phyloP scores from a whole-genome alignment of 108 stramenopile species.

The Nitzschia palea region DNA sequence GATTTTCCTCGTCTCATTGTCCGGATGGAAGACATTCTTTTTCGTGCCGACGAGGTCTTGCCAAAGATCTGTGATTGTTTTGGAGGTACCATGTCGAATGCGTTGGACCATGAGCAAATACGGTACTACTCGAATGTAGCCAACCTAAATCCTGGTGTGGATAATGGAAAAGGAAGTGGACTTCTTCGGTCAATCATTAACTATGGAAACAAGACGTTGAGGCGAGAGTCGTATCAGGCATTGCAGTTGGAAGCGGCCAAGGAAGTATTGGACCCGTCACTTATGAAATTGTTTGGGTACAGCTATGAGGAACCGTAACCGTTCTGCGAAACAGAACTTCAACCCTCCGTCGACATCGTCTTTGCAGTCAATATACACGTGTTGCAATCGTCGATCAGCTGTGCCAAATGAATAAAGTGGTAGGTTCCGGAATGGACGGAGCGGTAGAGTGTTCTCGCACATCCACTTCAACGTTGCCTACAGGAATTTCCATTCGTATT shows the following conservation, averaged over 20 bases:
- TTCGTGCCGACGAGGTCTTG: slow-evolving; percentile 51
- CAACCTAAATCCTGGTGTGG: slow-evolving; percentile 21
- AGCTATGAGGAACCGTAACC: slow-evolving; percentile 16
- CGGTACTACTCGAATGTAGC: slow-evolving; percentile 39
- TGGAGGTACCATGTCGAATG: slow-evolving; percentile 29
- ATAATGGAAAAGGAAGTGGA: slow-evolving; percentile 1
- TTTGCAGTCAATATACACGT: too few relatives aligned
- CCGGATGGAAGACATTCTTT: slow-evolving; percentile 68
- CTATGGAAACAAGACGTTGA: slow-evolving; percentile 21
- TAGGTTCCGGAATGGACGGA: too few relatives aligned
- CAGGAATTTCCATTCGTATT: too few relatives aligned
- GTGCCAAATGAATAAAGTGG: too few relatives aligned
- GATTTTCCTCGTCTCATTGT: slow-evolving; percentile 52
- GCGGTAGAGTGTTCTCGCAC: too few relatives aligned
- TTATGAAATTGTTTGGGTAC: slow-evolving; percentile 49
- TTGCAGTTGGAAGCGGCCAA: slow-evolving; percentile 34
- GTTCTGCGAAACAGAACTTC: too few relatives aligned
- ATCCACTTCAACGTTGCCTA: too few relatives aligned
- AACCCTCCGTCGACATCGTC: too few relatives aligned
- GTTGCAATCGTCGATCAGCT: too few relatives aligned
- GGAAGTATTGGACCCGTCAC: slow-evolving; percentile 40
- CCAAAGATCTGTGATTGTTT: slow-evolving; percentile 59
- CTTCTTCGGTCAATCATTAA: slow-evolving; percentile 22
- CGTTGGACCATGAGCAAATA: slow-evolving; percentile 2
- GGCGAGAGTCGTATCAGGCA: slow-evolving; percentile 26